Evolutionary conservation across 225 moss, liverwort and hornwort genomes (phyloP), one percentile per base, ranked within the genome.

Genomic region (Physcomitrium patens): DNA sequence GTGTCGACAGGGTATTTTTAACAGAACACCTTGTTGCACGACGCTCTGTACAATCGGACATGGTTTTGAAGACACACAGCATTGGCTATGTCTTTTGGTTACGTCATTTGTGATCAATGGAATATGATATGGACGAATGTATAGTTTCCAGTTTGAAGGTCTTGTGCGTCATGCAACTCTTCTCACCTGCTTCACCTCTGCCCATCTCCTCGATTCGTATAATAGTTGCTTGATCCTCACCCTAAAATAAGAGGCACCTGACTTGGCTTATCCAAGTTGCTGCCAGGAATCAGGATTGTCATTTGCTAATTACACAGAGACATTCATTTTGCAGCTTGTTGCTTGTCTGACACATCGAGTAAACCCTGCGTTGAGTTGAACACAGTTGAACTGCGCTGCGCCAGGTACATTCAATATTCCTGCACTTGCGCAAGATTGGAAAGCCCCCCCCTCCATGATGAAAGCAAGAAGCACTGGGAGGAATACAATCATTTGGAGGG

Each of bases 21-120:
- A n/a, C n/a, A n/a, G 11, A 62, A 42, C 42, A 93, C 93, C 94
- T 73, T 88, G 69, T 76, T 81, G 37, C 93, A 99, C 77, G 80
- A 84, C 0, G 80, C 74, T 42, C 74, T 84, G 12, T 84, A 70
- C 28, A 15, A 54, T n/a, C 55, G 66, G 56, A 66, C 84, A 22
- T 84, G 84, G 80, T 77, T 80, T 48, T 72, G 80, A 70, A 80
- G 70, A 3, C 89, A 80, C 75, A 62, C 73, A 16, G 85, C 91
- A 10, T 77, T 99, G 71, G 83, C 84, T 24, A 67, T 56, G 8
- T 94, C 96, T 9, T 88, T 82, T 57, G 96, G 96, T 7, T 97
- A 97, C 80, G 94, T 90, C 79, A 91, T 93, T 37, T 94, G 94
- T 77, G 96, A 97, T 81, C 96, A 97, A 50, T 81, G 87, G 97